phyloP scores from a whole-genome alignment of 2,329 filamentous ascomycete species.

The Parascedosporium putredinis region DNA sequence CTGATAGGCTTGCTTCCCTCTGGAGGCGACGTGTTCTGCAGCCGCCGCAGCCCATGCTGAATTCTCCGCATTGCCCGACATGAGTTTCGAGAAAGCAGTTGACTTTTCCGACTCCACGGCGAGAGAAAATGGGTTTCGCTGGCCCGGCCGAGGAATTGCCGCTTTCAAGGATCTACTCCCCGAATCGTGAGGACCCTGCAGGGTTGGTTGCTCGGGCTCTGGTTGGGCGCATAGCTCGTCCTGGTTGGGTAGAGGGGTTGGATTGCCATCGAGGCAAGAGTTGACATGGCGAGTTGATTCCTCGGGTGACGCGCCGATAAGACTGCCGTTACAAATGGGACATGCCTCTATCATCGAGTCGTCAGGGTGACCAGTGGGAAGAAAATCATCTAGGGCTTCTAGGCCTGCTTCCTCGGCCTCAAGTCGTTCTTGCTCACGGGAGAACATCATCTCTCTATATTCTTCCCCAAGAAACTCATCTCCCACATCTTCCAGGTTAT shows the following conservation, averaged over 20 bases:
- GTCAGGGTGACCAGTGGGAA: slow-evolving; percentile 18
- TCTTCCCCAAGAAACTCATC: slow-evolving; percentile 51
- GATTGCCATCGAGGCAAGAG: slow-evolving; percentile 76
- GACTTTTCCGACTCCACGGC: slow-evolving; percentile 23
- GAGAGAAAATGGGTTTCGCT: slow-evolving; percentile 65
- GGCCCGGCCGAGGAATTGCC: slow-evolving; percentile 64
- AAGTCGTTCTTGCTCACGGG: slow-evolving; percentile 63
- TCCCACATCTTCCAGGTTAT: slow-evolving; percentile 22
- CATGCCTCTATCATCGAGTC: slow-evolving; percentile 38
- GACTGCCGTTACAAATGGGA: slow-evolving; percentile 63
- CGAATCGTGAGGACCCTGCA: too few relatives aligned
- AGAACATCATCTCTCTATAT: slow-evolving; percentile 55
- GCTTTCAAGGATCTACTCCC: slow-evolving; percentile 34
- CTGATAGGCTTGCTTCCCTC: slow-evolving; percentile 77
- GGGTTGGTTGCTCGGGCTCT: background rate
- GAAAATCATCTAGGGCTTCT: slow-evolving; percentile 22
- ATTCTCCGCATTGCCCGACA: slow-evolving; percentile 86
- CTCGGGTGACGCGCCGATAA: slow-evolving; percentile 50
- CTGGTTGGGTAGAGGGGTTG: slow-evolving; percentile 42
- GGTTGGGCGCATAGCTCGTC: slow-evolving; percentile 10
- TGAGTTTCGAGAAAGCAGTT: slow-evolving; percentile 85
- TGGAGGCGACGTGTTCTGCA: slow-evolving; percentile 63
- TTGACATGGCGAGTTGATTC: slow-evolving; percentile 82
- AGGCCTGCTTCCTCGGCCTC: slow-evolving; percentile 45
- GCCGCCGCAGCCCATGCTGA: slow-evolving; percentile 82